Conservation (phyloP, 2,329 filamentous ascomycete species). For the Ramularia endophylla region DNA sequence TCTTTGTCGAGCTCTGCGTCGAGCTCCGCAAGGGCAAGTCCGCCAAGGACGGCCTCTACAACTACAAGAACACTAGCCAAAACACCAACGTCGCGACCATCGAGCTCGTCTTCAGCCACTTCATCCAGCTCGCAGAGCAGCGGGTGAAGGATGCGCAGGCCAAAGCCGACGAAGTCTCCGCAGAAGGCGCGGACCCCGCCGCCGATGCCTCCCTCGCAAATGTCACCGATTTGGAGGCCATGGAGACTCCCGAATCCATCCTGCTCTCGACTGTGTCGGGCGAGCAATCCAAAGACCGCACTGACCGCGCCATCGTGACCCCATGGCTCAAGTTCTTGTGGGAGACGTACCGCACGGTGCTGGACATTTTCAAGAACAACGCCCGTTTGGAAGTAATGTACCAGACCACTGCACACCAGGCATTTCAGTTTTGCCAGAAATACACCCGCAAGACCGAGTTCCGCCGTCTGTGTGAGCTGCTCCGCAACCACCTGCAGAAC, state of each 20-base stretch:
- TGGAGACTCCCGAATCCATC: constrained; percentile 96
- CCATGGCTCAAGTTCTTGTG: constrained; percentile 99
- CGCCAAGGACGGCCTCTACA: constrained; percentile 97
- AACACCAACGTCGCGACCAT: constrained; percentile 99
- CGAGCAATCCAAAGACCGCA: constrained; percentile 94
- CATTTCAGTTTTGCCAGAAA: constrained; percentile 98
- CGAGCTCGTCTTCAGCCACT: constrained; percentile 94
- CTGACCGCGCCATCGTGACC: constrained; percentile 95
- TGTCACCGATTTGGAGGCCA: constrained; percentile 92
- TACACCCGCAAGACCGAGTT: constrained; percentile 99
- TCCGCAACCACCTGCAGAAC: constrained; percentile 98
- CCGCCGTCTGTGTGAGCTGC: constrained; percentile 92
- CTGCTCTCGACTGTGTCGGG: constrained; percentile 95
- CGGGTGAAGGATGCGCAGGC: constrained; percentile 95
- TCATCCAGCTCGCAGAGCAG: constrained; percentile 92
- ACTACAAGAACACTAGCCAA: constrained; percentile 99
- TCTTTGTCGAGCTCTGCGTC: constrained; percentile 93
- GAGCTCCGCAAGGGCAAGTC: constrained; percentile 97
- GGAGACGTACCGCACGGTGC: constrained; percentile 97
- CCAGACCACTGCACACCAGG: constrained; percentile 95
- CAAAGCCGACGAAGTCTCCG: constrained; percentile 93
- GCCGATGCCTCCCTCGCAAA: constrained; percentile 65
- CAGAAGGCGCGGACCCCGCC: constrained; percentile 66
- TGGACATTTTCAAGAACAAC: constrained; percentile 99
- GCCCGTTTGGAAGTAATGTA: constrained; percentile 96